These are phyloP conservation scores for Acanthamoeba royreba DNA, from an alignment of 208 protist genomes.

Conservation along the genomic window DNA sequence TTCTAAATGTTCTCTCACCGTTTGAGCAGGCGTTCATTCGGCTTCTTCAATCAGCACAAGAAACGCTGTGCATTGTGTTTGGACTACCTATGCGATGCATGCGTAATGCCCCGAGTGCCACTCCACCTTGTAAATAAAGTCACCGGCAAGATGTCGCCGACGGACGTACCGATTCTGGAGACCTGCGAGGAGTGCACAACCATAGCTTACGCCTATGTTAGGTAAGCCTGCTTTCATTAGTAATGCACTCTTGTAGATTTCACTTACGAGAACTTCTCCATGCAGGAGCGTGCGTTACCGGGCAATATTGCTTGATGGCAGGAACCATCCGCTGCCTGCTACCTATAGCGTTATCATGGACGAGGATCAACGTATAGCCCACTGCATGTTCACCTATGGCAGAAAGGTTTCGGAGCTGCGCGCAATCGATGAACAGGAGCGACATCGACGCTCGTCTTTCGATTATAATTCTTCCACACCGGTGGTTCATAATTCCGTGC, in stretches of 20 bases:
- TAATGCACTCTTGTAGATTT: not conserved
- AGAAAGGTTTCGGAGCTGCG: not conserved
- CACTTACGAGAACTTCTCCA: not conserved
- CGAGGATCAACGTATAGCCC: not conserved
- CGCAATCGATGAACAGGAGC: not conserved
- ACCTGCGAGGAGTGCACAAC: conserved; percentile 5
- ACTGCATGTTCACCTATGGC: conserved; percentile 20
- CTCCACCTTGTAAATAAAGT: conserved; percentile 24
- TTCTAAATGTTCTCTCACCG: not conserved
- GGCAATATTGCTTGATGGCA: not conserved
- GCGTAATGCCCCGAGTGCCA: conserved; percentile 9
- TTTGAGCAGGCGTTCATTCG: not conserved
- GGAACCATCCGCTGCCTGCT: not conserved
- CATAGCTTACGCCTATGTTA: conserved; percentile 26
- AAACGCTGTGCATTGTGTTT: not conserved
- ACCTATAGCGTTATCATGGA: not conserved
- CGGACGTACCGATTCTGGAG: not conserved
- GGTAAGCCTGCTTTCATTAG: not conserved
- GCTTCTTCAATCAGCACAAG: conserved; percentile 16
- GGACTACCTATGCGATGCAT: not conserved
- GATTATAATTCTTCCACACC: not conserved
- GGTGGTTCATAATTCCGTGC: not conserved
- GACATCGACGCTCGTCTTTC: not conserved
- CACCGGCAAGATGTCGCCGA: not conserved
- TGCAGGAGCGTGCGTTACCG: not conserved